Conservation (phyloP, 23 red algal genomes). For the Agarophyton chilense region DNA sequence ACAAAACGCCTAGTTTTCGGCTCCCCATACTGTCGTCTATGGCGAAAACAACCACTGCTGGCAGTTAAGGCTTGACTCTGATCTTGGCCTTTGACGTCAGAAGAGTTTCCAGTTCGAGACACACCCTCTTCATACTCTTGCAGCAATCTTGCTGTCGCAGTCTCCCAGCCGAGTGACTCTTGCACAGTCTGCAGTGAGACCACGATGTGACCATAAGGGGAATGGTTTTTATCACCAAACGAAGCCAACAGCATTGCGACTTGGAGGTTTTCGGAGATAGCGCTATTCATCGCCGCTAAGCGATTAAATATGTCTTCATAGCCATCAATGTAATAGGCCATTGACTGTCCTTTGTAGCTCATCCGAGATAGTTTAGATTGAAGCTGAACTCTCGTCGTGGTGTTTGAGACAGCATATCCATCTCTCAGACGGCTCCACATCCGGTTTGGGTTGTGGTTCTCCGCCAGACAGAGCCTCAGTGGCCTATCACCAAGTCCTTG, state of each 20-base stretch:
- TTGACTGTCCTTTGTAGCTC: background rate
- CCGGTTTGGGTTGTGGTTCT: background rate
- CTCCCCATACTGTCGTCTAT: background rate
- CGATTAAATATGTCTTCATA: constrained; percentile 1
- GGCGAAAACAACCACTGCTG: background rate
- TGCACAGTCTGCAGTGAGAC: background rate
- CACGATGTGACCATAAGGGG: background rate
- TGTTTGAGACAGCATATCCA: constrained; percentile 7
- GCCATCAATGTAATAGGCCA: background rate
- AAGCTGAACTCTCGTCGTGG: background rate
- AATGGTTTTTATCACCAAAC: background rate
- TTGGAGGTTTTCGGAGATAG: background rate
- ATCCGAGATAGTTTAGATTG: background rate
- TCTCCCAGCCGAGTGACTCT: background rate
- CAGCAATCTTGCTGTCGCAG: background rate
- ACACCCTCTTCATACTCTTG: constrained; percentile 7
- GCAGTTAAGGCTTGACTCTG: background rate
- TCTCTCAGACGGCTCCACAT: constrained; percentile 9
- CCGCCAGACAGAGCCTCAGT: constrained; percentile 9
- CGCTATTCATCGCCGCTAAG: background rate
- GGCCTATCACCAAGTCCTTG: constrained; percentile 6
- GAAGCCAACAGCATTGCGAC: background rate
- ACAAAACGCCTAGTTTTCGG: background rate
- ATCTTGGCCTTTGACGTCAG: background rate
- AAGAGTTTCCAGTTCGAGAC: no score